These are phyloP conservation scores for Eucalyptus erythrocorys DNA, from an alignment of 345 rosid genomes.

Conservation along the genomic window DNA sequence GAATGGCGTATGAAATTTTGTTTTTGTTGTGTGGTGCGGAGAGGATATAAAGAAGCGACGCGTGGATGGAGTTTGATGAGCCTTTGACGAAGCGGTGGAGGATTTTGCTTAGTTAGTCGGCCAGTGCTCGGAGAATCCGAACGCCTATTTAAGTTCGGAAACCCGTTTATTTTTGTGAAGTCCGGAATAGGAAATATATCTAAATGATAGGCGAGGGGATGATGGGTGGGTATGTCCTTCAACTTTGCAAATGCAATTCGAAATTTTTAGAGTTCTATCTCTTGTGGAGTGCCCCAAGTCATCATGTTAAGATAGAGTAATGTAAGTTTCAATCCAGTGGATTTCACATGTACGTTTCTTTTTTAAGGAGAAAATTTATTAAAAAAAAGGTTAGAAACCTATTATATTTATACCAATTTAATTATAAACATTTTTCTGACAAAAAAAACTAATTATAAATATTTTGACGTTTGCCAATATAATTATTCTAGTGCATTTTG, in stretches of 20 bases:
- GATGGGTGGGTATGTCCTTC: not conserved
- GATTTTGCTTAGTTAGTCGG: not conserved
- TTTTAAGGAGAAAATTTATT: no score
- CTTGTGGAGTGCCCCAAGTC: not conserved
- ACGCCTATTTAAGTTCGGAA: not conserved
- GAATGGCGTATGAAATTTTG: not conserved
- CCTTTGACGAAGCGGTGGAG: not conserved
- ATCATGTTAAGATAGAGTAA: not conserved
- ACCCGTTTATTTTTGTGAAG: not conserved
- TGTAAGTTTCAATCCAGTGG: not conserved
- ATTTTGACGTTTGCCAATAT: not conserved
- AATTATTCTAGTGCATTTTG: accelerated
- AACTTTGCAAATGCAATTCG: not conserved
- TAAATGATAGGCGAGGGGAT: not conserved
- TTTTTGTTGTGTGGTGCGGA: not conserved
- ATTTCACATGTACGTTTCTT: not conserved
- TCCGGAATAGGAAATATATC: not conserved
- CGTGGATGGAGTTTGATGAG: not conserved
- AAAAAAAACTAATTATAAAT: no score
- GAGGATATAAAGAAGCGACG: not conserved
- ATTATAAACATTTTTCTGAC: no score
- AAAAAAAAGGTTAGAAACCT: accelerated
- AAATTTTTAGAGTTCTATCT: not conserved
- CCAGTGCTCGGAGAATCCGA: not conserved
- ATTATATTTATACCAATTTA: not conserved